These are phyloP conservation scores for Citrus trifoliata DNA, from an alignment of 345 rosid species.

Conservation along the genomic window DNA sequence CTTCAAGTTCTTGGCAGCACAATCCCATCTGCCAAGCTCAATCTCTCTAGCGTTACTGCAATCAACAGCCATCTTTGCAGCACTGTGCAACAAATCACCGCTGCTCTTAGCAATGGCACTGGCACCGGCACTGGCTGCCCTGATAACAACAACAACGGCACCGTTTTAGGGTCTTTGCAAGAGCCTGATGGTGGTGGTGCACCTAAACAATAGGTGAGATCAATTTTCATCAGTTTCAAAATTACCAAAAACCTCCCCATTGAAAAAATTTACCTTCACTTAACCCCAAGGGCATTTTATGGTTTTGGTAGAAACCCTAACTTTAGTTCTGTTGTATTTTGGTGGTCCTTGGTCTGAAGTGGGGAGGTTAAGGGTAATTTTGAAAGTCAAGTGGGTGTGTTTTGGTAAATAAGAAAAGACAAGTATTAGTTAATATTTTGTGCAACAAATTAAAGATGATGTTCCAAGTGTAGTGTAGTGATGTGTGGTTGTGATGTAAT, in stretches of 20 bases:
- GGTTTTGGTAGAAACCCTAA: background rate
- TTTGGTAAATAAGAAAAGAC: slow-evolving; percentile 27
- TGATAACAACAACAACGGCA: slow-evolving; percentile 13
- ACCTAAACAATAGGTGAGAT: slow-evolving; percentile 22
- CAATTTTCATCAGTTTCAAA: background rate
- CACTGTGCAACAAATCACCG: slow-evolving; percentile 62
- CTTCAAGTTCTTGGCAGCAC: slow-evolving; percentile 80
- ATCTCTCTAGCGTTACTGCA: slow-evolving; percentile 58
- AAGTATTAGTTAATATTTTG: background rate
- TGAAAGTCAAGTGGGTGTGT: background rate
- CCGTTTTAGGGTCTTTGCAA: slow-evolving; percentile 19
- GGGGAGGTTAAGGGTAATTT: slow-evolving; percentile 37
- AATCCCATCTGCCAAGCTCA: slow-evolving; percentile 66
- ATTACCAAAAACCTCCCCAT: slow-evolving; percentile 43
- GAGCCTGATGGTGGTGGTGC: slow-evolving; percentile 14
- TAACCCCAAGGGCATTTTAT: background rate
- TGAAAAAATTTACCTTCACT: background rate
- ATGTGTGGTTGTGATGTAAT: background rate
- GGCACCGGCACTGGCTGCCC: slow-evolving; percentile 7
- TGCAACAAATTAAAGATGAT: too few relatives aligned
- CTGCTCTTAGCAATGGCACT: slow-evolving; percentile 36
- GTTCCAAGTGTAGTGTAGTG: too few relatives aligned
- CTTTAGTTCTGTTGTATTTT: background rate
- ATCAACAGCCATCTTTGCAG: slow-evolving; percentile 67
- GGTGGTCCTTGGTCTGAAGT: slow-evolving; percentile 4